Evolutionary conservation across 306 rosid species (phyloP).

Genomic region (Benincasa hispida): DNA sequence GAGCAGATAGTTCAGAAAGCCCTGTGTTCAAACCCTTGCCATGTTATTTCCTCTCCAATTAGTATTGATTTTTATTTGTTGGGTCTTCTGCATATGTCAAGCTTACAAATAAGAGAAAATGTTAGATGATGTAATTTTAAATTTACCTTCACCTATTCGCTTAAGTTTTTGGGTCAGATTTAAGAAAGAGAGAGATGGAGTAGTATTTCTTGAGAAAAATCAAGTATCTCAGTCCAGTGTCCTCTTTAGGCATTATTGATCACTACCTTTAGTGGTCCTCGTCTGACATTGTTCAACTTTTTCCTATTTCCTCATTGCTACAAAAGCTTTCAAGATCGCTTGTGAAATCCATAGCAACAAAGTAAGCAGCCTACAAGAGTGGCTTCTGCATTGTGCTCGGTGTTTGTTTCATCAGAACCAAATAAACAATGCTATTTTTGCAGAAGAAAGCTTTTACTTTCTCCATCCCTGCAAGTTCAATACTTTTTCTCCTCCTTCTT

Average conservation of each 20-base stretch:
- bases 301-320: neutral
- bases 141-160: too few relatives aligned
- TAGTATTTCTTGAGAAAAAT: conserved; percentile 1
- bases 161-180: too few relatives aligned
- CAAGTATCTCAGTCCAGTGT: neutral
- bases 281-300: neutral
- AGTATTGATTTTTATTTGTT: too few relatives aligned
- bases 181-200: neutral
- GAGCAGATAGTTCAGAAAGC: too few relatives aligned
- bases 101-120: too few relatives aligned
- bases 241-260: conserved; percentile 7
- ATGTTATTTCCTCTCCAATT: too few relatives aligned
- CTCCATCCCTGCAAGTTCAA: conserved; percentile 22
- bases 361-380: neutral
- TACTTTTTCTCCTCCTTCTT: conserved; percentile 28
- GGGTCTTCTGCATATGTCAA: too few relatives aligned
- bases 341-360: neutral
- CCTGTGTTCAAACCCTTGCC: too few relatives aligned
- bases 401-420: conserved; percentile 7
- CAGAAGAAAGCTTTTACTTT: conserved; percentile 24
- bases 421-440: conserved; percentile 24
- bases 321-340: conserved; percentile 1
- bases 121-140: too few relatives aligned
- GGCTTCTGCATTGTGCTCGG: neutral
- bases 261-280: conserved; percentile 5